These are phyloP conservation scores for Clathrus columnatus DNA, from an alignment of 768 basidiomycete genomes.

Conservation along the genomic window DNA sequence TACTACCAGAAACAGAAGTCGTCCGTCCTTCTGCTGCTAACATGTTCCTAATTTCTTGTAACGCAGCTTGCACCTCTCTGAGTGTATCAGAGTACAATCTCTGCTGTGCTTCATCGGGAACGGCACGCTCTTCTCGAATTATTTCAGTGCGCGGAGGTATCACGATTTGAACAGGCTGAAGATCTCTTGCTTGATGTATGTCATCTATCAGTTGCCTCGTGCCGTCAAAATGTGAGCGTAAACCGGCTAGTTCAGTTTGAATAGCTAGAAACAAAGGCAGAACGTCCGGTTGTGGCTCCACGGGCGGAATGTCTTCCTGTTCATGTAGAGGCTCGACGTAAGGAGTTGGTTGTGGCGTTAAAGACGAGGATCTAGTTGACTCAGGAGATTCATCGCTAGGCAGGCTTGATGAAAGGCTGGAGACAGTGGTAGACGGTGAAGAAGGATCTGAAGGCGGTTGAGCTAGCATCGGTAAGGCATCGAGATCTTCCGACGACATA, in stretches of 20 bases:
- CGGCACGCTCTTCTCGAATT: background rate
- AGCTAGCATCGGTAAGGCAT: background rate
- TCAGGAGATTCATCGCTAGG: slow-evolving; percentile 19
- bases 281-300: background rate
- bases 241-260: background rate
- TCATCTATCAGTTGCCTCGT: background rate
- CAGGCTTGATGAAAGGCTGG: slow-evolving; percentile 12
- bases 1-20: slow-evolving; percentile 8
- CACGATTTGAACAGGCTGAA: background rate
- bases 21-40: background rate
- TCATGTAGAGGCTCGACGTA: background rate
- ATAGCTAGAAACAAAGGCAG: background rate
- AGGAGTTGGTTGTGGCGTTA: slow-evolving; percentile 22
- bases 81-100: slow-evolving; percentile 16
- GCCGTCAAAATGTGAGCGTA: background rate
- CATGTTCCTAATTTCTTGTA: slow-evolving; percentile 16
- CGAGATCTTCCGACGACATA: slow-evolving; percentile 23
- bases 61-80: slow-evolving; percentile 21
- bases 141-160: background rate
- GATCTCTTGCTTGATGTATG: background rate
- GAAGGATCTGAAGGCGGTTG: slow-evolving; percentile 15
- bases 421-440: slow-evolving; percentile 26
- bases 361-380: slow-evolving; percentile 25
- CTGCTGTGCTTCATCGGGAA: slow-evolving; percentile 4
- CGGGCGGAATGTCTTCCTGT: background rate